Evolutionary conservation across 2,329 filamentous ascomycete genomes (phyloP), one percentile per base, ranked within the genome.

Genomic region (Fusarium verrucosum): DNA sequence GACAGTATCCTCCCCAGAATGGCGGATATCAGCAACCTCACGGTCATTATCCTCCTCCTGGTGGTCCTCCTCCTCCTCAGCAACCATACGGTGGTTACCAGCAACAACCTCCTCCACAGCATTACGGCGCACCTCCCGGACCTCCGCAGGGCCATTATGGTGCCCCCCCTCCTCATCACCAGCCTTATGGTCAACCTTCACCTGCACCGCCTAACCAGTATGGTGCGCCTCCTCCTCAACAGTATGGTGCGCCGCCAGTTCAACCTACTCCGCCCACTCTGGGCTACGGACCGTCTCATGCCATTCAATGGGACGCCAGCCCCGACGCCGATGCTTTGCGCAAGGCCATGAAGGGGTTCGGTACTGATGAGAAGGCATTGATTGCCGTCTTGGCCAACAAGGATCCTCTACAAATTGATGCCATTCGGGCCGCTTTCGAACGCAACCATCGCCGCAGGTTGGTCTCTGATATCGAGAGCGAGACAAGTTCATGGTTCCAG

Each of bases 291-390:
- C 84, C 89, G 0, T 86, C 87, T 13, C 90, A 91, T 71, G 81
- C 86, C 41, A 90, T 92, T 38, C 82, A 86, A 26, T 89, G 84
- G 82, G 88, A 96, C 65, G 89, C 87, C 43, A 83, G 80, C 4
- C 79, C 81, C 13, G 88, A 95, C 69, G 90, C 92, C 0, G 86
- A 92, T 55, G 85, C 82, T 5, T 81, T 96, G 20, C 87, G 92
- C 50, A 85, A 85, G 68, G 92, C 94, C 3, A 97, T 97, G 92
- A 97, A 96, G 77, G 93, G 93, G 0, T 92, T 97, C 62, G 94
- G 94, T 30, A 97, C 94, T 0, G 88, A 98, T 71, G 94, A 97
- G 76, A 89, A 88, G 71, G 77, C 85, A 0, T 80, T 98, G 16
- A 94, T 96, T 64, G 80, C 82, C 3, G 80, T 89, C 4, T 80